Base-by-base conservation (phyloP, 768 basidiomycete species). In the Solioccasus polychromus region DNA sequence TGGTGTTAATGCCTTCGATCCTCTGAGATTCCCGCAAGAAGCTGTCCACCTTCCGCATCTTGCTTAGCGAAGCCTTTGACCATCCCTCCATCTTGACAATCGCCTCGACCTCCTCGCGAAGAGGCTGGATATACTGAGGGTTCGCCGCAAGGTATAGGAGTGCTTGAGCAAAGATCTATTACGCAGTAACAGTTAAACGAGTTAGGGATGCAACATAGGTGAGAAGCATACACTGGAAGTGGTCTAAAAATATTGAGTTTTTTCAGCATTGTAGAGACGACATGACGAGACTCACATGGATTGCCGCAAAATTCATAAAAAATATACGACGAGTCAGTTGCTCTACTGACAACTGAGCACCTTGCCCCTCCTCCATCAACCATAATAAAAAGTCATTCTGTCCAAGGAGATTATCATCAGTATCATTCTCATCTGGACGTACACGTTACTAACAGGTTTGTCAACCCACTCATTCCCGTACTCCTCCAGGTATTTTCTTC, bases 21-120 rank as follows among this genome's bases (percentile, higher is more conserved):
- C 70, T 61, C 39, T 65, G 58, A 3, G 59, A 58, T 39, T 71
- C 71, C 45, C 62, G 65, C 36, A 73, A 37, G 43, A 74, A 71
- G 41, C 69, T 72, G 46, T 73, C 71, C 11, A 72, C 43, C 50
- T 64, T 66, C 53, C 54, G 53, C 56, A 68, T 57, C 28, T 62
- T 61, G 15, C 39, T 47, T 19, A 69, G 40, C 2, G 55, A 54
- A 2, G 35, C 44, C 32, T 64, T 64, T 1, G 48, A 50, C 57
- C 62, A 68, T 25, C 48, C 48, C 8, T 50, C 48, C n/a, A n/a
- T n/a, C 12, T 50, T 42, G 23, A 45, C 43, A 14, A 45, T 45
- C 15, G 38, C 34, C 14, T 32, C 31, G 5, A 32, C 31, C 31
- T 32, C 31, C n/a, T 42, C 8, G 31, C 31, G 31, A 15, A 32